Evolutionary conservation across 1,284 basidiomycete genomes (phyloP).

Genomic region (Moesziomyces globuligerus): DNA sequence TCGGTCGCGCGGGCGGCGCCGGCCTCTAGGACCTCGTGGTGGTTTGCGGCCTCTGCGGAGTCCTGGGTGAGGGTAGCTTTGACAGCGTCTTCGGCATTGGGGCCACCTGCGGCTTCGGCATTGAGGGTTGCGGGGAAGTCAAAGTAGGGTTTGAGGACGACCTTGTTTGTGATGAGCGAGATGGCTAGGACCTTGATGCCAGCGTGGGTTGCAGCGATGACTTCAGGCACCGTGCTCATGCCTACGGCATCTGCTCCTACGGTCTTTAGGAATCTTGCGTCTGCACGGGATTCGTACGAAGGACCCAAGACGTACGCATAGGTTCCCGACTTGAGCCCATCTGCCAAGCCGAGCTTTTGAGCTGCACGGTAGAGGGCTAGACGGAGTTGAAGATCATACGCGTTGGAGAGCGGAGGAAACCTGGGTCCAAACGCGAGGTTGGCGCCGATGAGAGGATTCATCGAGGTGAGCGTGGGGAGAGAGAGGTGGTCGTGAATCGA

Average conservation of each 20-base stretch:
- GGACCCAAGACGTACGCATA: slow-evolving; percentile 84
- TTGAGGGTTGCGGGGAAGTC: slow-evolving; percentile 79
- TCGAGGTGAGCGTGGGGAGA: slow-evolving; percentile 76
- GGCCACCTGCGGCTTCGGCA: slow-evolving; percentile 71
- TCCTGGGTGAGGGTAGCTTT: slow-evolving; percentile 67
- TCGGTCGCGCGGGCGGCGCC: slow-evolving; percentile 77
- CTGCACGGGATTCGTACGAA: slow-evolving; percentile 78
- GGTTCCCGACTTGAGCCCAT: slow-evolving; percentile 70
- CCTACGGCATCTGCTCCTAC: slow-evolving; percentile 77
- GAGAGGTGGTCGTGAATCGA: slow-evolving; percentile 83
- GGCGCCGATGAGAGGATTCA: slow-evolving; percentile 76
- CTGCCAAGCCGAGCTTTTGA: slow-evolving; percentile 70
- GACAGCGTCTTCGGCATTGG: slow-evolving; percentile 9
- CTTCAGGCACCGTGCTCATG: slow-evolving; percentile 90
- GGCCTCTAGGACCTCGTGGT: slow-evolving; percentile 81
- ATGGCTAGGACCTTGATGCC: slow-evolving; percentile 78
- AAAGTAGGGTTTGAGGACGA: slow-evolving; percentile 77
- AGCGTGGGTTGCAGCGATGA: slow-evolving; percentile 79
- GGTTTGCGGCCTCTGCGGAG: slow-evolving; percentile 74
- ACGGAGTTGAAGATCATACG: slow-evolving; percentile 78
- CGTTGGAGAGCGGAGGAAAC: slow-evolving; percentile 81
- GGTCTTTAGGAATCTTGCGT: slow-evolving; percentile 42
- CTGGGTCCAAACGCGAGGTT: slow-evolving; percentile 69
- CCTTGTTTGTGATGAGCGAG: slow-evolving; percentile 82
- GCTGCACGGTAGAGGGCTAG: slow-evolving; percentile 77